phyloP scores from a whole-genome alignment of 371 early-diverging fungal species.

The Gilbertella persicaria region DNA sequence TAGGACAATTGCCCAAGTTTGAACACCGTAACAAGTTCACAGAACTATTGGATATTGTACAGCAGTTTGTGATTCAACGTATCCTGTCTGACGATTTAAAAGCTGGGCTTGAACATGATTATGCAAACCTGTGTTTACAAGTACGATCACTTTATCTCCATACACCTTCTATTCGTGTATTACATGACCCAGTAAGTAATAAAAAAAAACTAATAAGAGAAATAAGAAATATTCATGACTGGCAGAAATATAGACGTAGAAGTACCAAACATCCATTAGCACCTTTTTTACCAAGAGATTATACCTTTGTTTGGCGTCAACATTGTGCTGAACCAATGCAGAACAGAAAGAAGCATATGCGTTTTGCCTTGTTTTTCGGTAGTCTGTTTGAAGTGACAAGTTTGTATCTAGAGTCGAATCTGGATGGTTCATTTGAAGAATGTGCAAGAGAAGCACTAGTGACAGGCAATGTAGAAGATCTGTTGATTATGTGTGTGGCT shows the following conservation, averaged over 20 bases:
- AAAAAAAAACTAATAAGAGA: not conserved
- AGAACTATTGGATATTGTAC: conserved; percentile 36
- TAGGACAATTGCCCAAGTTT: conserved; percentile 24
- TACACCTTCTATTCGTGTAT: conserved; percentile 39
- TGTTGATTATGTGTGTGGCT: conserved; percentile 40
- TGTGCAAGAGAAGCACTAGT: conserved; percentile 48
- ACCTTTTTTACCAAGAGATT: conserved; percentile 53
- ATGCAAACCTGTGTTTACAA: conserved; percentile 41
- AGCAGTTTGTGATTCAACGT: conserved; percentile 35
- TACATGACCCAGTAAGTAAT: conserved; percentile 51
- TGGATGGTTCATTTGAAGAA: conserved; percentile 53
- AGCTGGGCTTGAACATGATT: conserved; percentile 33
- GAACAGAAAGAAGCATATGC: conserved; percentile 15
- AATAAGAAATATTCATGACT: not conserved
- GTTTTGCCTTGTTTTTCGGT: conserved; percentile 51
- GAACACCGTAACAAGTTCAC: conserved; percentile 41
- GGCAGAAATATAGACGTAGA: conserved; percentile 51
- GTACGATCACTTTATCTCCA: conserved; percentile 44
- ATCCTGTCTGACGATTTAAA: conserved; percentile 24
- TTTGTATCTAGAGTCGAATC: conserved; percentile 45
- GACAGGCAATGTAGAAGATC: conserved; percentile 41
- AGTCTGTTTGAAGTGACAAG: conserved; percentile 44
- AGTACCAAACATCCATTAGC: conserved; percentile 52
- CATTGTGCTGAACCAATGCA: conserved; percentile 31
- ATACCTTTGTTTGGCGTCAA: conserved; percentile 41